Conservation (phyloP, 225 moss, liverwort and hornwort species). For the Polytrichum formosum region DNA sequence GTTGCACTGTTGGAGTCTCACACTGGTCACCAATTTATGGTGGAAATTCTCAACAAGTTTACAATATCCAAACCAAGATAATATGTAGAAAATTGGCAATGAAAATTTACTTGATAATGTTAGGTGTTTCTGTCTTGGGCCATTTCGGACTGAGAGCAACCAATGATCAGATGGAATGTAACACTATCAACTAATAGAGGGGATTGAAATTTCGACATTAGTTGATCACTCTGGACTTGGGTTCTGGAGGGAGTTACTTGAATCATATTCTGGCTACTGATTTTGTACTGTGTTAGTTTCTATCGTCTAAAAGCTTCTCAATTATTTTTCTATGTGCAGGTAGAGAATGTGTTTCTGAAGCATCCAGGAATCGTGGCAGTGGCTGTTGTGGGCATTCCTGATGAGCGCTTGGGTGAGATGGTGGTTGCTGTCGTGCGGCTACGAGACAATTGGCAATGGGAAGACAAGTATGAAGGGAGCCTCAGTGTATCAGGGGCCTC, state of each 20-base stretch:
- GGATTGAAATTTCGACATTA: background rate
- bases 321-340: constrained; percentile 41
- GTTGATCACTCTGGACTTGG: background rate
- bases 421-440: constrained; percentile 81
- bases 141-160: too few species aligned
- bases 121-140: background rate
- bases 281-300: background rate
- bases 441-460: constrained; percentile 59
- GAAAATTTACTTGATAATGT: background rate
- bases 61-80: too few species aligned
- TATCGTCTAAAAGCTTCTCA: background rate
- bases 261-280: background rate
- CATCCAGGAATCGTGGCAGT: constrained; percentile 79
- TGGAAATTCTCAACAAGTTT: too few species aligned
- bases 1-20: too few species aligned
- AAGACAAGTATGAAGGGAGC: constrained; percentile 35
- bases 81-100: too few species aligned
- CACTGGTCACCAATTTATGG: too few species aligned
- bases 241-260: too few species aligned
- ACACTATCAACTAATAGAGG: background rate
- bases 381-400: constrained; percentile 77
- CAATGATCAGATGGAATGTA: background rate
- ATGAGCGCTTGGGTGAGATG: constrained; percentile 63
- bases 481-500: constrained; percentile 33
- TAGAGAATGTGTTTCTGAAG: constrained; percentile 66